Evolutionary conservation across 306 rosid genomes (phyloP), one percentile per base, ranked within the genome.

Genomic region (Pyrus communis): DNA sequence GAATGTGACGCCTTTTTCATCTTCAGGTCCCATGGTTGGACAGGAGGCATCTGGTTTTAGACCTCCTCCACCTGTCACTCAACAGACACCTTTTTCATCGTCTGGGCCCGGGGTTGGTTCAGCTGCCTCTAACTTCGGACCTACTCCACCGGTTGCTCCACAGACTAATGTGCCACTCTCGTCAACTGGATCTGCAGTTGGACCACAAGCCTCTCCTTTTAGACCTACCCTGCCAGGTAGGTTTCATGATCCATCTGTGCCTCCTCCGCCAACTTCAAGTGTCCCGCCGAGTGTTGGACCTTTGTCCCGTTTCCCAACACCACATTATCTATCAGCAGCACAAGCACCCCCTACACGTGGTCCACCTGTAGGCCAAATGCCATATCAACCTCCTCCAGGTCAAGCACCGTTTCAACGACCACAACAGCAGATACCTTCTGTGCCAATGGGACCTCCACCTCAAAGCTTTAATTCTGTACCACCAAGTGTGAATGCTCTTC

Each of bases 221-320:
- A 86, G 93, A 78, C 90, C 92, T 81, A 73, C 81, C 27, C 87
- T 86, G 11, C 93, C 87, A 0, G 77, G 80, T 52, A 85, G 97
- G 81, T 92, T 85, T 75, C 87, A 77, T 79, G 97, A 92, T 82
- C 99, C 97, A 15, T 92, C 97, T 10, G 81, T 89, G 73, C 92
- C 96, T 58, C 84, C 87, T 42, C 93, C 88, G 19, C 88, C 87
- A 60, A 14, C 85, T 59, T 75, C 93, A 25, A 88, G 78, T 83
- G 77, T 67, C 54, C 89, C 90, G 1, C 86, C 91, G 3, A 13
- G 80, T 49, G 75, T 69, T 77, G 92, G 85, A 72, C 76, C 88
- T 15, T 88, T 80, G 80, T 91, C 89, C 85, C 89, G 75, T 22
- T 86, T 88, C 75, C 82, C 96, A 30, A 51, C 91, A 17, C 88